Evolutionary conservation across 2,329 filamentous ascomycete species (phyloP), one percentile per base, ranked within the genome.

Genomic region (Alternaria incomplexa): DNA sequence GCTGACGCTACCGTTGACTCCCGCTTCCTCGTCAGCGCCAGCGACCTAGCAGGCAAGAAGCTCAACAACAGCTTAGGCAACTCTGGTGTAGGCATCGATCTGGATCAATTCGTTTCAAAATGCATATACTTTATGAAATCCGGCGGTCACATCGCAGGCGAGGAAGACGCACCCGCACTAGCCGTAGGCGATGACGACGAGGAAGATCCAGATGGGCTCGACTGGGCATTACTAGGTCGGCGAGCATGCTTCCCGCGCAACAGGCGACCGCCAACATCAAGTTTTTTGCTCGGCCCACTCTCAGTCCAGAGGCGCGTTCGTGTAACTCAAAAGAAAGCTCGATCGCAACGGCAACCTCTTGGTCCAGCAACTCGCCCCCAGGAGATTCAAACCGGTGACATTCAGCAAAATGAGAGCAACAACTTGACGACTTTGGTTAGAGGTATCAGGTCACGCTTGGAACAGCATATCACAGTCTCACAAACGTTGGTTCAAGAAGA

Each of bases 81-180:
- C 71, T 83, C 86, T 2, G 88, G 88, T 3, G 89, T 91, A 54
- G 93, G 93, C 8, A 83, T 99, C 22, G 94, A 98, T 73, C 85
- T 96, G 0, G 94, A 98, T 64, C 92, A 97, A 72, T 96, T 98
- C 73, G 88, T 98, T 13, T 91, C 92, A 1, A 97, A 96, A 79
- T 95, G 91, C 78, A 93, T 96, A 63, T 88, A 87, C 4, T 98
- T 92, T 77, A 97, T 98, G 93, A 89, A 88, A 17, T 74, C 79
- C 22, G 85, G 87, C 36, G 91, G 88, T 4, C 83, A 86, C 13
- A 58, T 65, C 1, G 63, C 63, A 2, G 86, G 85, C 11, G 86
- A 87, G 23, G 80, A 81, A 13, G 83, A 86, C 43, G 77, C 85
- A 44, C 82, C 82, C 8, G 85, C 86, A 53, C 81, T 85, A 45